A percentile compares a stretch with the other conserved stretches of the same genome.
phyloP scores from a whole-genome alignment of 2,329 filamentous ascomycete species.

The Phialophora chinensis region DNA sequence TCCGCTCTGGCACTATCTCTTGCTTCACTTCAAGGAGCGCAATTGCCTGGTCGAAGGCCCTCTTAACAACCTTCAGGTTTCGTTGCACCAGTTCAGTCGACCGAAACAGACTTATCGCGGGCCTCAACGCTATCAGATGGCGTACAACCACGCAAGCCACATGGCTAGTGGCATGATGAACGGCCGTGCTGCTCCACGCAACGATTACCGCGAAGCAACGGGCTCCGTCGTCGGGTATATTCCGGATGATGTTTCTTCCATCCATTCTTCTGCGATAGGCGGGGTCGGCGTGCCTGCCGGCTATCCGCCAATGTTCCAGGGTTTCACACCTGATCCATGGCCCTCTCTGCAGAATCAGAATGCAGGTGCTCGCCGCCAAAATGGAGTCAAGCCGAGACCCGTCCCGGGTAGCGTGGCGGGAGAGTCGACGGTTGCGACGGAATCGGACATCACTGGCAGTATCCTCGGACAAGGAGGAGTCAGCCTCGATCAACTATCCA shows the following conservation, averaged over 20 bases:
- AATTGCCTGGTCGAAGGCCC: constrained; percentile 96
- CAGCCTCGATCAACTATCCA: constrained; percentile 75
- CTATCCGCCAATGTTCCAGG: constrained; percentile 94
- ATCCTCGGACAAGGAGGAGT: constrained; percentile 85
- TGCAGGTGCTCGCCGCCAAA: constrained; percentile 62
- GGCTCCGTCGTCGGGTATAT: constrained; percentile 95
- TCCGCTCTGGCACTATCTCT: constrained; percentile 93
- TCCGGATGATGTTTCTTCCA: constrained; percentile 93
- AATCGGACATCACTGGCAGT: constrained; percentile 82
- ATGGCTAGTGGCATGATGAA: constrained; percentile 61
- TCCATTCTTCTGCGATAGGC: constrained; percentile 89
- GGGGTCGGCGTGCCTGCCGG: constrained; percentile 80
- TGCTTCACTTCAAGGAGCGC: constrained; percentile 95
- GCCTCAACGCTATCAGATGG: constrained; percentile 84
- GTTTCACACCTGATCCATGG: constrained; percentile 86
- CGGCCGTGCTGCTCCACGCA: constrained; percentile 54
- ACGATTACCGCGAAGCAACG: constrained; percentile 66
- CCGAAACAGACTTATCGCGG: constrained; percentile 91
- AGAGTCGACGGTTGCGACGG: constrained; percentile 89
- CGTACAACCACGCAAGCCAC: constrained; percentile 70
- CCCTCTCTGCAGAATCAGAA: constrained; percentile 77
- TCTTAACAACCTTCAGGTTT: constrained; percentile 92
- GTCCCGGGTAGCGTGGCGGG: constrained; percentile 81
- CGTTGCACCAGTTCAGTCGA: constrained; percentile 89
- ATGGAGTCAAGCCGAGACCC: constrained; percentile 69